Evolutionary conservation across 2,329 filamentous ascomycete species (phyloP).

Genomic region (Fonsecaea monophora): DNA sequence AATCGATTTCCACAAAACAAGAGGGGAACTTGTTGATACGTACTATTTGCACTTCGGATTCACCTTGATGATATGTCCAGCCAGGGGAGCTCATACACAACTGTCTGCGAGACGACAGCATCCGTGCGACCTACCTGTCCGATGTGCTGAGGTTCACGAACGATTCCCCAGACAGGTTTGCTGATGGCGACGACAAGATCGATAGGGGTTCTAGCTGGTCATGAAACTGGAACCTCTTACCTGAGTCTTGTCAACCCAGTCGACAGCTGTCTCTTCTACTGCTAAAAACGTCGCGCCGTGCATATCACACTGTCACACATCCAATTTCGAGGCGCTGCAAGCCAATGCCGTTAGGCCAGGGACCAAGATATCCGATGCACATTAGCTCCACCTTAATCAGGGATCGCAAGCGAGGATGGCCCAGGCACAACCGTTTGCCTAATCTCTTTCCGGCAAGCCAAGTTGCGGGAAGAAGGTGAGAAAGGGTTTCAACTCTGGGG

Average conservation of each 20-base stretch:
- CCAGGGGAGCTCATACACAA: background rate
- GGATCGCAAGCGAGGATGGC: slow-evolving; percentile 65
- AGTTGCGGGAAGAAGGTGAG: slow-evolving; percentile 52
- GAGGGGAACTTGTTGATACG: background rate
- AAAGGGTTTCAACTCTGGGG: slow-evolving; percentile 44
- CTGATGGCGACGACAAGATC: background rate
- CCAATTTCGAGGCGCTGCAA: background rate
- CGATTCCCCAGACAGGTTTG: background rate
- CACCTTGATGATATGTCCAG: background rate
- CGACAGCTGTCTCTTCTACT: background rate
- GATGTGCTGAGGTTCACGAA: background rate
- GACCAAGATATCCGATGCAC: background rate
- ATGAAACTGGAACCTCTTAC: background rate
- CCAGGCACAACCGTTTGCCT: slow-evolving; percentile 48
- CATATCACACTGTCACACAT: background rate
- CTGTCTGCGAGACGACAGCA: background rate
- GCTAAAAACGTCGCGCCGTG: background rate
- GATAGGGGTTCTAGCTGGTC: background rate
- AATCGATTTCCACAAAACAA: background rate
- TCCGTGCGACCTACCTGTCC: background rate
- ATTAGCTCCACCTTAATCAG: slow-evolving; percentile 50
- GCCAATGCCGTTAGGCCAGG: background rate
- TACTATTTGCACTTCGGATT: background rate
- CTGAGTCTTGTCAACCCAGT: background rate
- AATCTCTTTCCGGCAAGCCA: background rate